Evolutionary conservation across 768 basidiomycete species (phyloP).

Genomic region (Suillus weaverae): DNA sequence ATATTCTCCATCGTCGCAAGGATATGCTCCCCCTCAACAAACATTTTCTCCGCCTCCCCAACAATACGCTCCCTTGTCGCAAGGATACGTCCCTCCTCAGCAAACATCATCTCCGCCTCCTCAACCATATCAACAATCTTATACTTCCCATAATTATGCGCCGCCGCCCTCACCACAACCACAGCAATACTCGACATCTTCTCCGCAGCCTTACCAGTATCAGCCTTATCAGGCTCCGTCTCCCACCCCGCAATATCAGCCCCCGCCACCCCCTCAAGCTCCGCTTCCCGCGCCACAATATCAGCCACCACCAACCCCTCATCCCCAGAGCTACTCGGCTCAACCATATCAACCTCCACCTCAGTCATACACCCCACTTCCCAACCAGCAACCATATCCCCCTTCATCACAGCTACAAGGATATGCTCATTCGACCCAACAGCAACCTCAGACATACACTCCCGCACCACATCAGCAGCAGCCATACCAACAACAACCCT

Average conservation of each 20-base stretch:
- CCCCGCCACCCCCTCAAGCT: slow-evolving; percentile 28
- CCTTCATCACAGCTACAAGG: slow-evolving; percentile 6
- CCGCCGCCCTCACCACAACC: slow-evolving; percentile 12
- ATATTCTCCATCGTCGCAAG: slow-evolving; percentile 7
- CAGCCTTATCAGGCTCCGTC: slow-evolving; percentile 1
- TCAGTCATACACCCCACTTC: slow-evolving; percentile 9
- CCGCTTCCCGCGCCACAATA: slow-evolving; percentile 12
- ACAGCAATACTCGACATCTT: slow-evolving; percentile 12
- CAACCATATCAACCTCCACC: slow-evolving; percentile 18
- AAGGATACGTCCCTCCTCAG: slow-evolving; percentile 3
- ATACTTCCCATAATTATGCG: slow-evolving; percentile 11
- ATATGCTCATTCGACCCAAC: slow-evolving; percentile 12
- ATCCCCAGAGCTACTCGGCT: slow-evolving; percentile 21
- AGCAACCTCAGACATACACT: slow-evolving; percentile 17
- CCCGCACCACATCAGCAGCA: slow-evolving; percentile 16
- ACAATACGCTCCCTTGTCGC: slow-evolving; percentile 8
- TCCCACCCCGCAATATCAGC: neutral
- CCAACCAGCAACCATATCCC: slow-evolving; percentile 13
- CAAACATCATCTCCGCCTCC: slow-evolving; percentile 3
- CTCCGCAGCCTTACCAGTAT: slow-evolving; percentile 19
- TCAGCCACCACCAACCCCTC: slow-evolving; percentile 32
- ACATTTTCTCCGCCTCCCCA: slow-evolving; percentile 10
- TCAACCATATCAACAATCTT: slow-evolving; percentile 18
- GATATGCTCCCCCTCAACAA: slow-evolving; percentile 5
- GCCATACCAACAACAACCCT: slow-evolving; percentile 20